Percentiles rank a stretch among this genome's conserved stretches.
Conservation (phyloP, 2,329 filamentous ascomycete species). For the Coleophoma cylindrospora region DNA sequence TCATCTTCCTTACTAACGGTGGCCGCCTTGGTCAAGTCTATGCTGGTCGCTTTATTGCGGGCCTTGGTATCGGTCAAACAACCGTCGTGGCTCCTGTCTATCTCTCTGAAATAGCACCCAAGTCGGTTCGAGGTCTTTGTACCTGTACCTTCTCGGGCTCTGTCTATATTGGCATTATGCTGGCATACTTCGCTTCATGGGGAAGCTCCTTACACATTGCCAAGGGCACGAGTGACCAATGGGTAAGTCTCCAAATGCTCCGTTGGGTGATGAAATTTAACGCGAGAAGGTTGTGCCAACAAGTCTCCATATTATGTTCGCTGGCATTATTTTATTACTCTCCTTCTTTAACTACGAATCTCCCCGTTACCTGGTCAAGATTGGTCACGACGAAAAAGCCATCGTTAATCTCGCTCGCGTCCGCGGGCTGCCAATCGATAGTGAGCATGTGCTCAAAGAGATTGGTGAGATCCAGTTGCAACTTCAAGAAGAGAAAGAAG, state of each 20-base stretch:
- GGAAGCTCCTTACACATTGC: slow-evolving; percentile 47
- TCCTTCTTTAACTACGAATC: slow-evolving; percentile 67
- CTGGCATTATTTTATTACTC: slow-evolving; percentile 63
- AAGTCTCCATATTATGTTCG: slow-evolving; percentile 73
- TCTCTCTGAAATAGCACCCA: slow-evolving; percentile 67
- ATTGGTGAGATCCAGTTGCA: slow-evolving; percentile 59
- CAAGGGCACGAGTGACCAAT: slow-evolving; percentile 40
- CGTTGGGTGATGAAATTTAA: slow-evolving; percentile 9
- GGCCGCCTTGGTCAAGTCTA: slow-evolving; percentile 54
- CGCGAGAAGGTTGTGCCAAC: slow-evolving; percentile 61
- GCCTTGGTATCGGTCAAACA: slow-evolving; percentile 58
- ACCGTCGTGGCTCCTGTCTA: slow-evolving; percentile 67
- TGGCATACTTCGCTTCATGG: slow-evolving; percentile 74
- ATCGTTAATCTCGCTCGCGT: slow-evolving; percentile 49
- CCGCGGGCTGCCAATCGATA: slow-evolving; percentile 52
- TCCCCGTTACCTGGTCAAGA: slow-evolving; percentile 63
- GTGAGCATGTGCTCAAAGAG: slow-evolving; percentile 58
- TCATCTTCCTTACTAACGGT: slow-evolving; percentile 52
- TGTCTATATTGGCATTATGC: slow-evolving; percentile 73
- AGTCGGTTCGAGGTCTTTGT: slow-evolving; percentile 66
- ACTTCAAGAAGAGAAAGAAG: slow-evolving; percentile 67
- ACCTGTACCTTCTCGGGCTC: slow-evolving; percentile 66
- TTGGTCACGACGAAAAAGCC: slow-evolving; percentile 54
- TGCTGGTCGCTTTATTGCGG: slow-evolving; percentile 61
- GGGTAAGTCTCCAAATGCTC: slow-evolving; percentile 28